A percentile compares a stretch with the other conserved stretches of the same genome.
phyloP scores from a whole-genome alignment of 345 rosid species.

The Hibiscus mutabilis region DNA sequence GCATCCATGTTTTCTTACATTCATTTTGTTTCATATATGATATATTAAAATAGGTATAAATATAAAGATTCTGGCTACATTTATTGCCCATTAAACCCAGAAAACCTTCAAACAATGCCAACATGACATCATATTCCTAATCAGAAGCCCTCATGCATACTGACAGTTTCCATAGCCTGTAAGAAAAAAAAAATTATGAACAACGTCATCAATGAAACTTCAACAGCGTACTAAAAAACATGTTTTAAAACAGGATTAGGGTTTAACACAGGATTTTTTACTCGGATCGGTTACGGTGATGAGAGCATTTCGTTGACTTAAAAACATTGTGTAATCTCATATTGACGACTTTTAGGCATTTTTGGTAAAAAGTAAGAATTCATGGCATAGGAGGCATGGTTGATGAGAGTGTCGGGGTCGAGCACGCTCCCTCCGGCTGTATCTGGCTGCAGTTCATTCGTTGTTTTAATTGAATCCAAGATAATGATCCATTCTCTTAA shows the following conservation, averaged over 20 bases:
- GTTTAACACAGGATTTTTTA: neutral
- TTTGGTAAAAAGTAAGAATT: constrained; percentile 6
- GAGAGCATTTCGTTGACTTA: too few species aligned
- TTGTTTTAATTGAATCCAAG: neutral
- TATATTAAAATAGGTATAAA: too few species aligned
- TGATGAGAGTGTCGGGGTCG: neutral
- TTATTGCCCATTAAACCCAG: neutral
- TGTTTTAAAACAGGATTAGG: neutral
- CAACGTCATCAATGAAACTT: neutral
- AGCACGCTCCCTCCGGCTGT: neutral
- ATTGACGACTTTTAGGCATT: neutral
- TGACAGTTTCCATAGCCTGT: constrained; percentile 12
- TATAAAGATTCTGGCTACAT: too few species aligned
- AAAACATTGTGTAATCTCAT: too few species aligned
- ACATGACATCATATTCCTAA: too few species aligned
- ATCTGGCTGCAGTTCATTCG: neutral
- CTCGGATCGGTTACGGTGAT: constrained; percentile 3
- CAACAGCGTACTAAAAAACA: neutral
- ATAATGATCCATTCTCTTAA: too few species aligned
- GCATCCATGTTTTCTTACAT: too few species aligned
- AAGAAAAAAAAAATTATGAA: neutral
- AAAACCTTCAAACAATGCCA: neutral
- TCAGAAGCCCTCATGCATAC: neutral
- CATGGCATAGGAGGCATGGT: constrained; percentile 15
- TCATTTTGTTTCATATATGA: too few species aligned